Evolutionary conservation across 2,329 filamentous ascomycete species (phyloP).

Genomic region (Botrytis elliptica): DNA sequence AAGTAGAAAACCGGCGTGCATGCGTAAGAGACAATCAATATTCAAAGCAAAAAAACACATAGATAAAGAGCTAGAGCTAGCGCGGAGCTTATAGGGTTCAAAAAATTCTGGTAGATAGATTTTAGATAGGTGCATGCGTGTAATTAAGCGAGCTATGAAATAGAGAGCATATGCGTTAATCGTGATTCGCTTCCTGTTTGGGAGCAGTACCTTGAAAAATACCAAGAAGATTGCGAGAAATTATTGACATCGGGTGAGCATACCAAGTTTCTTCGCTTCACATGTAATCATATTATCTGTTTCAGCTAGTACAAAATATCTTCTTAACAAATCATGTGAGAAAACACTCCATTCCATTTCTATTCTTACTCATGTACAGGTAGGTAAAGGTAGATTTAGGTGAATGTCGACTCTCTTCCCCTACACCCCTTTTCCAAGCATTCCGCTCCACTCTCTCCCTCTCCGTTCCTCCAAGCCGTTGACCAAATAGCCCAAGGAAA

Average conservation of each 20-base stretch:
- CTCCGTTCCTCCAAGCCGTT: neutral
- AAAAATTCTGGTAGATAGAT: neutral
- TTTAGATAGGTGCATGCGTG: neutral
- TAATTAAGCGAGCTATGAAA: neutral
- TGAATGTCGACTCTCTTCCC: slow-evolving; percentile 6
- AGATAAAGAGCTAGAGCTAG: neutral
- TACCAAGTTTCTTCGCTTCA: neutral
- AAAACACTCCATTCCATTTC: slow-evolving; percentile 14
- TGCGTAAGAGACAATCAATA: neutral
- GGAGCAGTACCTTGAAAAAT: neutral
- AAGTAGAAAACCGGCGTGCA: neutral
- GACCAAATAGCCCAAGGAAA: neutral
- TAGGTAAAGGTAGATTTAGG: slow-evolving; percentile 6
- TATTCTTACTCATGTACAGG: slow-evolving; percentile 27
- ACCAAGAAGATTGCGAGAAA: neutral
- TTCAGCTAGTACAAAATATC: neutral
- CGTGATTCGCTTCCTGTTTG: neutral
- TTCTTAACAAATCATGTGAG: neutral
- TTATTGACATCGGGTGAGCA: neutral
- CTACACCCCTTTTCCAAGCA: neutral
- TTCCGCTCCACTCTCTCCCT: too few species aligned
- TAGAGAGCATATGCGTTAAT: neutral
- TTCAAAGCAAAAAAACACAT: neutral
- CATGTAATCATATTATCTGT: neutral
- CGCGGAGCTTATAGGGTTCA: neutral